A percentile compares a stretch with the other conserved stretches of the same genome.
Evolutionary conservation across 2,329 filamentous ascomycete species (phyloP).

Genomic region (Cadophora malorum): DNA sequence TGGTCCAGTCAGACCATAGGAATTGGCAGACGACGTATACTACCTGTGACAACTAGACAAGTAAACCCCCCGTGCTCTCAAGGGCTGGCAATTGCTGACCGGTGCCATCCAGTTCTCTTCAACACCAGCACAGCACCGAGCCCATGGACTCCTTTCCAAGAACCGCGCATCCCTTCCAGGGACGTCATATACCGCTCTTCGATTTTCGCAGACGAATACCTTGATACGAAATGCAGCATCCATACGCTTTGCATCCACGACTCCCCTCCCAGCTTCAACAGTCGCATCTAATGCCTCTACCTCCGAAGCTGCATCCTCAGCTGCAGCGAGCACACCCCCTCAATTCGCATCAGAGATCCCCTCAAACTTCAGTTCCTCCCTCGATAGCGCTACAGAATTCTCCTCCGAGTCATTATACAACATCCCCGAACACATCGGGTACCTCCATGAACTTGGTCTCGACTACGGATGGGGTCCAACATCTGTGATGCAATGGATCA

Average conservation of each 20-base stretch:
- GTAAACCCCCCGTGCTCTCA: slow-evolving; percentile 32
- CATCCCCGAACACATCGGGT: slow-evolving; percentile 73
- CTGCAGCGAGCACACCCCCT: slow-evolving; percentile 18
- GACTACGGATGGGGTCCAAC: slow-evolving; percentile 88
- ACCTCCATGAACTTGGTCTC: slow-evolving; percentile 80
- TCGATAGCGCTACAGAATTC: slow-evolving; percentile 37
- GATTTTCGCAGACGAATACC: slow-evolving; percentile 29
- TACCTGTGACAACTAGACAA: slow-evolving; percentile 46
- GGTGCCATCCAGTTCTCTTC: slow-evolving; percentile 42
- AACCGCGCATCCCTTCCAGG: slow-evolving; percentile 31
- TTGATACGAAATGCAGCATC: slow-evolving; percentile 39
- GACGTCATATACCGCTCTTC: slow-evolving; percentile 26
- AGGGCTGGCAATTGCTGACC: slow-evolving; percentile 32
- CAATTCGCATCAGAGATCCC: slow-evolving; percentile 11
- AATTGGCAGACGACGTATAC: slow-evolving; percentile 45
- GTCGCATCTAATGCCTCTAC: slow-evolving; percentile 26
- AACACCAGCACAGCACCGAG: slow-evolving; percentile 38
- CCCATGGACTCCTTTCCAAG: slow-evolving; percentile 39
- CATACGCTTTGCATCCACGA: slow-evolving; percentile 42
- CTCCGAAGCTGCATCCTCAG: slow-evolving; percentile 24
- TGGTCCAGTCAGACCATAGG: slow-evolving; percentile 53
- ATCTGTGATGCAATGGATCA: slow-evolving; percentile 70
- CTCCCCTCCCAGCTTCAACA: slow-evolving; percentile 29
- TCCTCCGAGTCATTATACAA: slow-evolving; percentile 32
- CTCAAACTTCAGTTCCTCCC: slow-evolving; percentile 27